Evolutionary conservation across 192 early-diverging fungal species (phyloP), one percentile per base, ranked within the genome.

Genomic region (Coemansia pectinata): DNA sequence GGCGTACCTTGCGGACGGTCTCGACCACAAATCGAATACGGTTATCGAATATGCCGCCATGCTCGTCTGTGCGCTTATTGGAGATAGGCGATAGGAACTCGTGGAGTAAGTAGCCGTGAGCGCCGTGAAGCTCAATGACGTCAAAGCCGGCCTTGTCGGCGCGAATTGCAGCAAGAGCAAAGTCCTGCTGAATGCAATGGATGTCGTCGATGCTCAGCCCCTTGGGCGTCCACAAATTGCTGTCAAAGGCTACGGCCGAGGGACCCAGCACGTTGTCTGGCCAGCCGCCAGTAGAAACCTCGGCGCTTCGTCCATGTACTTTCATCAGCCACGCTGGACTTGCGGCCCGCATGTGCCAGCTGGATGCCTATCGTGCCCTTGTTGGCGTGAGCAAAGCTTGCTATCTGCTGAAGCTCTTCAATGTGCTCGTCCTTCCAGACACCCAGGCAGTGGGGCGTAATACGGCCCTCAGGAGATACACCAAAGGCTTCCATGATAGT

Each of bases 1-100:
- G 52, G 23, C 94, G 89, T 5, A 93, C 84, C 0, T 69, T 71
- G n/a, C 73, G 60, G 19, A 90, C 76, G 0, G 91, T 86, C 76
- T 96, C 94, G 1, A 94, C 48, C 33, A 90, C 68, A 63, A 95
- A 91, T 0, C 93, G 88, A 19, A 85, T 79, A 63, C 96, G 89
- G 85, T 98, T 97, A 68, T 96, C 92, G 34, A 96, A 89, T 2
- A 89, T 90, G 0, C 97, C 96, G 41, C 96, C 97, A 71, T 95
- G 98, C 57, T 91, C 62, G 73, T 99, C 97, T 0, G 93, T 95
- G 65, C 97, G 90, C 33, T 88, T 62, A 81, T 99, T 98, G 60
- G 90, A 83, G 38, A 93, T 63, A 3, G 92, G 90, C 17, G 90
- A 92, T 15, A 96, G 67, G 70, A 97, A 97, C 72, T 89, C 80